Evolutionary conservation across 305 asterid species (phyloP).

Genomic region (Euphrasia arctica): DNA sequence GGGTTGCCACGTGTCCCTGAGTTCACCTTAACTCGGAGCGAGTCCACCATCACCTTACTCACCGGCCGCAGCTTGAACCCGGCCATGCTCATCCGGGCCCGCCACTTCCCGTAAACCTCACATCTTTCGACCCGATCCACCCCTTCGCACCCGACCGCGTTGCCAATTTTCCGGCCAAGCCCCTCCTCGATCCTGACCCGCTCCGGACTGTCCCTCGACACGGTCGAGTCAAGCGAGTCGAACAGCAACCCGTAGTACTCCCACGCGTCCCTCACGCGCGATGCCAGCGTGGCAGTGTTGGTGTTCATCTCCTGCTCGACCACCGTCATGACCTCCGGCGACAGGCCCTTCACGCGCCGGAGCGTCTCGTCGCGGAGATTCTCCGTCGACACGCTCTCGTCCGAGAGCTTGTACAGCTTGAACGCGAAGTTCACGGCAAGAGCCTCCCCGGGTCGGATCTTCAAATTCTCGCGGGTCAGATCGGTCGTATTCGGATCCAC

Average conservation of each 20-base stretch:
- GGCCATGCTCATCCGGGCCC: slow-evolving; percentile 62
- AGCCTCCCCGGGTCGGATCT: slow-evolving; percentile 45
- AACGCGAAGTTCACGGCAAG: slow-evolving; percentile 77
- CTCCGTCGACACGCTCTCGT: slow-evolving; percentile 86
- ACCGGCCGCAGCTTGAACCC: slow-evolving; percentile 53
- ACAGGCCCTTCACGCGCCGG: slow-evolving; percentile 70
- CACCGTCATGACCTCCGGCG: slow-evolving; percentile 64
- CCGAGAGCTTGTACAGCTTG: slow-evolving; percentile 57
- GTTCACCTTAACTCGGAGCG: slow-evolving; percentile 47
- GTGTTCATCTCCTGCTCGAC: slow-evolving; percentile 80
- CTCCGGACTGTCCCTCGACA: slow-evolving; percentile 38
- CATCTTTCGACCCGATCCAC: slow-evolving; percentile 84
- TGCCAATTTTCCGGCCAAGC: slow-evolving; percentile 59
- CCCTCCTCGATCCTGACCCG: slow-evolving; percentile 73
- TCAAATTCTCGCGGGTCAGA: slow-evolving; percentile 40
- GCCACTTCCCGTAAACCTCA: slow-evolving; percentile 87
- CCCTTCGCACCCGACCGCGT: slow-evolving; percentile 95
- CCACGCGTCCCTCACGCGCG: slow-evolving; percentile 67
- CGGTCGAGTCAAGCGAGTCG: slow-evolving; percentile 64
- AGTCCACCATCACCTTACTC: slow-evolving; percentile 50
- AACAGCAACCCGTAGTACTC: slow-evolving; percentile 61
- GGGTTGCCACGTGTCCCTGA: slow-evolving; percentile 78
- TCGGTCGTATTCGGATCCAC: slow-evolving; percentile 26
- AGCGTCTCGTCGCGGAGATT: slow-evolving; percentile 66
- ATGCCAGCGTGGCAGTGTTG: slow-evolving; percentile 61